Percentiles rank a stretch among this genome's conserved stretches.
These are phyloP conservation scores for Fusarium denticulatum DNA, from an alignment of 2,329 filamentous ascomycete genomes.

Conservation along the genomic window DNA sequence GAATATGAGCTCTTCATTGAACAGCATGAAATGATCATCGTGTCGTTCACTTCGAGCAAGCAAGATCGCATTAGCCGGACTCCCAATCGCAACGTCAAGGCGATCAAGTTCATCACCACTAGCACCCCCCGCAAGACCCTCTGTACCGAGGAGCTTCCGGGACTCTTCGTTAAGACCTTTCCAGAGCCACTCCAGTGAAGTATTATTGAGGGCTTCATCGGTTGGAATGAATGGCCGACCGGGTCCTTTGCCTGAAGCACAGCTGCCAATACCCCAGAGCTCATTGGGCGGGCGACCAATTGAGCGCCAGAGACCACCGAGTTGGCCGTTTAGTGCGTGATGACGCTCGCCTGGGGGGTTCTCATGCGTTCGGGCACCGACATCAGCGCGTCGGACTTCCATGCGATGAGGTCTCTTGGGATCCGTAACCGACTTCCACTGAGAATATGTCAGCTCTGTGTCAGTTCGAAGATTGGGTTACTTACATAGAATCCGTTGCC, in stretches of 20 bases:
- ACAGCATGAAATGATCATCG: not conserved
- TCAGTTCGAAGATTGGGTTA: rapidly evolving
- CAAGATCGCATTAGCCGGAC: not conserved
- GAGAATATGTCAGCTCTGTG: no score
- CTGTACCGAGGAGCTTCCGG: not conserved
- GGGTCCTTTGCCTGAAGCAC: not conserved
- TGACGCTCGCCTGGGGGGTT: no score
- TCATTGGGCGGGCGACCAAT: no score
- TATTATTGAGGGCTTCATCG: rapidly evolving
- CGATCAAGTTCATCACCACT: not conserved
- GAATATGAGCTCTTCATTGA: not conserved
- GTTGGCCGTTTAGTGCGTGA: no score
- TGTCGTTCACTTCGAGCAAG: not conserved
- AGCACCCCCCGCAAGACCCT: not conserved
- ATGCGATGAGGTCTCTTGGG: no score
- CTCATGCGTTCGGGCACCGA: no score
- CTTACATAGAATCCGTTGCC: no score
- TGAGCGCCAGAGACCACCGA: no score
- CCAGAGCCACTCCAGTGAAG: not conserved
- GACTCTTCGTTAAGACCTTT: not conserved
- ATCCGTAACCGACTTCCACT: no score
- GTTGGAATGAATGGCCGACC: not conserved
- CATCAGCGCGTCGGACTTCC: no score
- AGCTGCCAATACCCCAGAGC: not conserved
- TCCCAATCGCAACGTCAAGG: rapidly evolving